phyloP scores from a whole-genome alignment of 176 grass and related monocot genomes.

The Juncus inflexus region DNA sequence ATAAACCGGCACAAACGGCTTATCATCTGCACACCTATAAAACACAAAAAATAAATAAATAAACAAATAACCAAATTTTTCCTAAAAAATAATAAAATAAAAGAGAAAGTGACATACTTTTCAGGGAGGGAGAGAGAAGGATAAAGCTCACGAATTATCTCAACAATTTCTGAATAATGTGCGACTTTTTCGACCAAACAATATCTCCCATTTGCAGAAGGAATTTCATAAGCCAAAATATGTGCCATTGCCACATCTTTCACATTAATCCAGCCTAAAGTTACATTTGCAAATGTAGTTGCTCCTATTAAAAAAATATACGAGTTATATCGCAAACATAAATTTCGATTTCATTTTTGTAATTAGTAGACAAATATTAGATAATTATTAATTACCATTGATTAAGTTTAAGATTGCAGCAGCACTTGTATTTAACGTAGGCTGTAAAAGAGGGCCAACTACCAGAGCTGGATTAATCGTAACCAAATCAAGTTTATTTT shows the following conservation, averaged over 20 bases:
- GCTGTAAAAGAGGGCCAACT: slow-evolving; percentile 30
- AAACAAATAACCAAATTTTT: background rate
- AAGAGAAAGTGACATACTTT: slow-evolving; percentile 13
- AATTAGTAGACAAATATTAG: background rate
- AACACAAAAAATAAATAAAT: background rate
- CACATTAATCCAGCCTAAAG: slow-evolving; percentile 5
- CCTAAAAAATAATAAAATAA: slow-evolving; percentile 1
- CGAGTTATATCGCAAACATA: background rate
- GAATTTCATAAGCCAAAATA: slow-evolving; percentile 24
- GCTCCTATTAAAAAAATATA: slow-evolving; percentile 10
- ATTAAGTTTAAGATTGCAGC: background rate
- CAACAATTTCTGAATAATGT: slow-evolving; percentile 11
- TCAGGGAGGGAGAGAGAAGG: slow-evolving; percentile 21
- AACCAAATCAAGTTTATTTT: slow-evolving; percentile 23
- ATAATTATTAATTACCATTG: slow-evolving; percentile 4
- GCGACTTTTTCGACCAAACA: slow-evolving; percentile 23
- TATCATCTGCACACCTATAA: slow-evolving; percentile 28
- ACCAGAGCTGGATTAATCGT: slow-evolving; percentile 29
- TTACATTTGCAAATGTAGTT: slow-evolving; percentile 20
- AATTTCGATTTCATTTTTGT: background rate
- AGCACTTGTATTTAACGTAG: background rate
- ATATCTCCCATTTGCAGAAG: slow-evolving; percentile 25
- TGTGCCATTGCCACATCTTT: slow-evolving; percentile 27
- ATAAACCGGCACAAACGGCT: slow-evolving; percentile 16
- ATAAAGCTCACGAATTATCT: slow-evolving; percentile 19